Evolutionary conservation across 331 rosid genomes (phyloP).

Genomic region (Cydonia oblonga): DNA sequence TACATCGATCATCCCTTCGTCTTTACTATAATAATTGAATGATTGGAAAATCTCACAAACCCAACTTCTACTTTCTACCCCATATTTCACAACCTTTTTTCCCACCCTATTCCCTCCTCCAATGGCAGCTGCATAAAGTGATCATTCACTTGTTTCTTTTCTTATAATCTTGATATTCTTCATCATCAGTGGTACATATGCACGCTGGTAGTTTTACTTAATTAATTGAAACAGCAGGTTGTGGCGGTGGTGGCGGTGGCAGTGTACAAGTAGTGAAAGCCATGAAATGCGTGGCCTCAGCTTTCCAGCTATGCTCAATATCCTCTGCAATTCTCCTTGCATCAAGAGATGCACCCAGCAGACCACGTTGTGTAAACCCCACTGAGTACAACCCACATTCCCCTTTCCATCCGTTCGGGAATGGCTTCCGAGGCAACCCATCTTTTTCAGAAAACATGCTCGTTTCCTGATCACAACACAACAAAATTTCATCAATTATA

Average conservation of each 20-base stretch:
- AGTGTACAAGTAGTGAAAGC: constrained; percentile 11
- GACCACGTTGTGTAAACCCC: constrained; percentile 88
- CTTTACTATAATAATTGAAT: background rate
- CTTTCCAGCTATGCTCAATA: constrained; percentile 55
- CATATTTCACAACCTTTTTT: background rate
- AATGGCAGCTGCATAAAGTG: background rate
- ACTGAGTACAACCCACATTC: constrained; percentile 67
- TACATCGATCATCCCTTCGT: background rate
- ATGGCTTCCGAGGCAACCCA: constrained; percentile 63
- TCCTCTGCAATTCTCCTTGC: constrained; percentile 76
- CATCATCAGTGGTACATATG: background rate
- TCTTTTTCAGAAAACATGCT: constrained; percentile 67
- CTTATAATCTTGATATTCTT: background rate
- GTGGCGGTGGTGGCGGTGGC: constrained; percentile 23
- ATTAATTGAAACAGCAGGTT: background rate
- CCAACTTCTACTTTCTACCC: background rate
- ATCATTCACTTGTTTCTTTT: background rate
- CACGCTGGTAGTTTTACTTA: background rate
- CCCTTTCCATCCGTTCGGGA: constrained; percentile 93
- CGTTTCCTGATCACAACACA: constrained; percentile 37
- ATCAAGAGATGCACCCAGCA: constrained; percentile 78
- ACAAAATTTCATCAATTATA: background rate
- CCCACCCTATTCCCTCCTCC: background rate
- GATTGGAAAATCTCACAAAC: background rate
- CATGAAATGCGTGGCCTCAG: constrained; percentile 21